Conservation (phyloP, 495 filamentous ascomycete species). For the Xylaria grammica region DNA sequence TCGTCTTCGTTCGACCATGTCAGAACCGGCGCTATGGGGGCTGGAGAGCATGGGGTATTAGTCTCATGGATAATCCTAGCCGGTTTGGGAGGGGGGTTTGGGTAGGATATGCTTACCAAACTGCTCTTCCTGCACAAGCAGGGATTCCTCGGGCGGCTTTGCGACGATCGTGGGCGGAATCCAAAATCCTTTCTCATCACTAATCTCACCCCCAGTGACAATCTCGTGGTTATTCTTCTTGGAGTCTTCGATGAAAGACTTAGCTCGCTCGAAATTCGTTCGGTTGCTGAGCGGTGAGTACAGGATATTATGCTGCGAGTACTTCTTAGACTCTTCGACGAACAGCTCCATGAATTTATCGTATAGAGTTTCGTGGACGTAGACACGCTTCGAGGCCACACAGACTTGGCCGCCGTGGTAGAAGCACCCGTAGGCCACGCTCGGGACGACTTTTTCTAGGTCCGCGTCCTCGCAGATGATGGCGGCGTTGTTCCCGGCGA, state of each 20-base stretch:
- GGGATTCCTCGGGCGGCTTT: constrained; percentile 50
- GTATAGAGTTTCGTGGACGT: constrained; percentile 72
- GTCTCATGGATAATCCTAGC: neutral
- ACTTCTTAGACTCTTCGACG: constrained; percentile 58
- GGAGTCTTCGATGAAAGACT: constrained; percentile 51
- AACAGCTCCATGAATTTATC: constrained; percentile 62
- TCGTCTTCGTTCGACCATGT: constrained; percentile 64
- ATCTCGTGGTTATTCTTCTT: constrained; percentile 51
- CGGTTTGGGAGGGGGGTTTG: no score
- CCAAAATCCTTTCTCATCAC: constrained; percentile 50
- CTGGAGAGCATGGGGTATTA: constrained; percentile 24
- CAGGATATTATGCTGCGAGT: constrained; percentile 49
- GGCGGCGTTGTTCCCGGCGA: constrained; percentile 72
- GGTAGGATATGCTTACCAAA: constrained; percentile 43
- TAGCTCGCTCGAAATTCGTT: constrained; percentile 62
- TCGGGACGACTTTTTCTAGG: constrained; percentile 61
- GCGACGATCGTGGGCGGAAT: constrained; percentile 56
- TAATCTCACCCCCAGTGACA: constrained; percentile 43
- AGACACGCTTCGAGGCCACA: constrained; percentile 65
- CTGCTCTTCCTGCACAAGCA: constrained; percentile 55
- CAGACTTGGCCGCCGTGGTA: constrained; percentile 66
- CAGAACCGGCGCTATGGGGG: constrained; percentile 62
- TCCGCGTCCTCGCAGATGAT: constrained; percentile 71
- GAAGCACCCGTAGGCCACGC: constrained; percentile 57
- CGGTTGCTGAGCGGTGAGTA: constrained; percentile 66